These are phyloP conservation scores for Hypoxylon cercidicola DNA, from an alignment of 495 filamentous ascomycete species.

Conservation along the genomic window DNA sequence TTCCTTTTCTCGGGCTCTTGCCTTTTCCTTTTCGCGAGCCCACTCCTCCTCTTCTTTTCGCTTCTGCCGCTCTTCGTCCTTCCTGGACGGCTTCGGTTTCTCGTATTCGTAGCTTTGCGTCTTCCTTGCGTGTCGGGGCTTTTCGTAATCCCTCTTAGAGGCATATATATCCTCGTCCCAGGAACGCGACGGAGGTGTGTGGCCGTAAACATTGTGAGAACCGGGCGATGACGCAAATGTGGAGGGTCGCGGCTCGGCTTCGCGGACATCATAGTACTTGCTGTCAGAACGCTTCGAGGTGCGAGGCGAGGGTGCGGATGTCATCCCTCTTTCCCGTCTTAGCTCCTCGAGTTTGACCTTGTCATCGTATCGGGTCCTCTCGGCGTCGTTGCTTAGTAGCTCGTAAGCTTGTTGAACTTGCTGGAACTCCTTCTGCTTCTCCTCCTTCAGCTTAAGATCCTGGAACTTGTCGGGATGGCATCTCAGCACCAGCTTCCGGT, in stretches of 20 bases:
- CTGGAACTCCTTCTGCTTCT: slow-evolving; percentile 88
- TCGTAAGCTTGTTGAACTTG: slow-evolving; percentile 95
- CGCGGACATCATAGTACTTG: slow-evolving; percentile 46
- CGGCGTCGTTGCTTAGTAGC: slow-evolving; percentile 80
- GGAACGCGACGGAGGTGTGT: slow-evolving; percentile 51
- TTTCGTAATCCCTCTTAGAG: slow-evolving; percentile 47
- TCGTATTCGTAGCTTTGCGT: slow-evolving; percentile 55
- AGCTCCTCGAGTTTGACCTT: slow-evolving; percentile 70
- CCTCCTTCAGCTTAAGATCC: slow-evolving; percentile 69
- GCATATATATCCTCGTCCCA: slow-evolving; percentile 52
- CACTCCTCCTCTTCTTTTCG: slow-evolving; percentile 52
- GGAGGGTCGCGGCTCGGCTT: slow-evolving; percentile 41
- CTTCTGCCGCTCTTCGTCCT: slow-evolving; percentile 51
- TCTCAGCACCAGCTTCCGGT: slow-evolving; percentile 92
- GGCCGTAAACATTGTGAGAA: slow-evolving; percentile 46
- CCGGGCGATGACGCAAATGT: slow-evolving; percentile 36
- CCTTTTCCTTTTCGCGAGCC: slow-evolving; percentile 40
- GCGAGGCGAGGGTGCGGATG: slow-evolving; percentile 48
- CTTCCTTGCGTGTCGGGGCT: slow-evolving; percentile 49
- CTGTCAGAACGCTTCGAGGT: slow-evolving; percentile 50
- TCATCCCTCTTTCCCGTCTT: slow-evolving; percentile 50
- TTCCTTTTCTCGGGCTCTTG: slow-evolving; percentile 34
- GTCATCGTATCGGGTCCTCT: slow-evolving; percentile 79
- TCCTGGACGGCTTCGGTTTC: slow-evolving; percentile 51
- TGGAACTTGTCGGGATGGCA: slow-evolving; percentile 96